These are phyloP conservation scores for Picea abies DNA, from an alignment of 83 land plant species.

Conservation along the genomic window DNA sequence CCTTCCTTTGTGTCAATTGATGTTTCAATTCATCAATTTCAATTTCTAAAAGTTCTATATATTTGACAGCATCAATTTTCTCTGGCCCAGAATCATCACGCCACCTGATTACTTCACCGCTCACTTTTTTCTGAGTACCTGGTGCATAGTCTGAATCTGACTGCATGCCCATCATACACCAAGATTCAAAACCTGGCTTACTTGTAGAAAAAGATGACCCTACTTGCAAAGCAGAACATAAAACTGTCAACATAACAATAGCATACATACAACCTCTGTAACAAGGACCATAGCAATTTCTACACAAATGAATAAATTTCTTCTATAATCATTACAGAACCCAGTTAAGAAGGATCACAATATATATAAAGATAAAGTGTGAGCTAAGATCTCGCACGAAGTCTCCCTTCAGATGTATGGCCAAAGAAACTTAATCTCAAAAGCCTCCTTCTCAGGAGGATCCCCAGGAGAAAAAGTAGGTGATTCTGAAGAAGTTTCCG, in stretches of 20 bases:
- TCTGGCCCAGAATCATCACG: constrained; percentile 84
- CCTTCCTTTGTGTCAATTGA: constrained; percentile 62
- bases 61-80: constrained; percentile 81
- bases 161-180: constrained; percentile 34
- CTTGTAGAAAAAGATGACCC: not conserved
- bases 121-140: constrained; percentile 88
- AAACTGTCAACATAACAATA: not conserved
- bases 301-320: not conserved
- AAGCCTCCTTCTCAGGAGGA: too few relatives aligned
- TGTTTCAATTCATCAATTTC: constrained; percentile 80
- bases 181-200: not conserved
- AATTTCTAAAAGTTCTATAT: constrained; percentile 88
- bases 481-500: too few relatives aligned
- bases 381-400: too few relatives aligned
- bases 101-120: constrained; percentile 94
- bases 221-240: not conserved
- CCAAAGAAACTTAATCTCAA: too few relatives aligned
- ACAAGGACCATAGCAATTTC: not conserved
- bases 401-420: too few relatives aligned
- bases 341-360: constrained; percentile 1
- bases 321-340: not conserved
- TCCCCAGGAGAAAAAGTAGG: too few relatives aligned
- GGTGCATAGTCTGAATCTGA: constrained; percentile 69
- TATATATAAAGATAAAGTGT: not conserved
- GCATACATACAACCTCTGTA: not conserved